Percentiles rank a stretch among this genome's conserved stretches.
Conservation (phyloP, 768 basidiomycete genomes). For the Mycena metata region DNA sequence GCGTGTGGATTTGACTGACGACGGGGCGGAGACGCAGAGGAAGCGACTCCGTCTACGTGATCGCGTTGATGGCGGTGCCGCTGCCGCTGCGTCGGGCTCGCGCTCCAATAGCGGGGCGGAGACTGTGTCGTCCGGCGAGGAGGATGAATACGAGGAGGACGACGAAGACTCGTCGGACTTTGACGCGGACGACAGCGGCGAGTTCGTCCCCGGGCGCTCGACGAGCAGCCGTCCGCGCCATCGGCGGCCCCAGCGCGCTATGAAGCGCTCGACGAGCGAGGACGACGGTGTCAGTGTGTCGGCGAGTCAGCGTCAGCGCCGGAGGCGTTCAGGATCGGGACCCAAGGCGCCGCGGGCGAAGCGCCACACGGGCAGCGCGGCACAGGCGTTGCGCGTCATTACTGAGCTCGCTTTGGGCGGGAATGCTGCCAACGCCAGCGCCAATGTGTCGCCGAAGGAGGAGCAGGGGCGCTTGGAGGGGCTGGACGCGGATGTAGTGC, state of each 20-base stretch:
- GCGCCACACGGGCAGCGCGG: constrained; percentile 36
- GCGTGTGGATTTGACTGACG: background rate
- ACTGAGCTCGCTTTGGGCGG: constrained; percentile 13
- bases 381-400: constrained; percentile 30
- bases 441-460: background rate
- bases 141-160: background rate
- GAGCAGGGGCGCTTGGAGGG: too few relatives aligned
- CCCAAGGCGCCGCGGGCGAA: background rate
- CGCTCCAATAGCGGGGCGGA: background rate
- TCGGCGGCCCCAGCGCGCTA: background rate
- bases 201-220: constrained; percentile 35
- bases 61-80: background rate
- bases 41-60: constrained; percentile 18
- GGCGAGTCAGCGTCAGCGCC: background rate
- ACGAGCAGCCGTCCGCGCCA: background rate
- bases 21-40: background rate
- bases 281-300: background rate
- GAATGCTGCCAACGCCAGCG: constrained; percentile 1
- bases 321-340: background rate
- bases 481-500: too few relatives aligned
- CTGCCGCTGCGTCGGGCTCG: background rate
- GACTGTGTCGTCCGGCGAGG: background rate
- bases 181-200: constrained; percentile 29
- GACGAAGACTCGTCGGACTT: constrained; percentile 4
- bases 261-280: constrained; percentile 6